Conservation (phyloP, 345 rosid genomes). For the Salix brachista region DNA sequence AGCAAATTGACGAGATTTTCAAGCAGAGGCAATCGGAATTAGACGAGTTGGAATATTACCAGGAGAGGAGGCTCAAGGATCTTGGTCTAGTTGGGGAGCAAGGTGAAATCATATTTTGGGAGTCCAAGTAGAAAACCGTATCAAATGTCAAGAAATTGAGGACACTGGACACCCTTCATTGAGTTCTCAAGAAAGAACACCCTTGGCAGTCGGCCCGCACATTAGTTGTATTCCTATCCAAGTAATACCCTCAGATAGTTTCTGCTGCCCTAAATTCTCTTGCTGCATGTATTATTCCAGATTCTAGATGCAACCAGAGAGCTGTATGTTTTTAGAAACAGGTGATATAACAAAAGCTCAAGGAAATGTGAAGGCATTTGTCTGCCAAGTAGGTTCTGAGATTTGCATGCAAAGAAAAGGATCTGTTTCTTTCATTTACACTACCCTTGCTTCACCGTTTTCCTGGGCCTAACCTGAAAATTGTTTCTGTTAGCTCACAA, state of each 20-base stretch:
- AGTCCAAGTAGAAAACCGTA: slow-evolving; percentile 34
- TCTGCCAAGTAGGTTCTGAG: not conserved
- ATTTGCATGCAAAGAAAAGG: not conserved
- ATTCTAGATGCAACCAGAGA: not conserved
- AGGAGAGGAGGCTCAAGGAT: slow-evolving; percentile 82
- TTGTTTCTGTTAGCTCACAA: not conserved
- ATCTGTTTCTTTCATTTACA: not conserved
- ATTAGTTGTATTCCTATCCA: not conserved
- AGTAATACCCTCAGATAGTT: not conserved
- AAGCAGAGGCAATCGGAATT: slow-evolving; percentile 62
- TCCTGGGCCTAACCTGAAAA: not conserved
- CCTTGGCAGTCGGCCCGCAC: not conserved
- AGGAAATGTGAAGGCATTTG: not conserved
- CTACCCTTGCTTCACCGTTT: not conserved
- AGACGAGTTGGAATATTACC: slow-evolving; percentile 75
- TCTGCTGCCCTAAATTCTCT: not conserved
- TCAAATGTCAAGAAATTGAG: not conserved
- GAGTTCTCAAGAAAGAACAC: not conserved
- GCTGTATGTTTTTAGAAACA: not conserved
- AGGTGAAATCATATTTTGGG: slow-evolving; percentile 99
- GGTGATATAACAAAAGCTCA: not conserved
- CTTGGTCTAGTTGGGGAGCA: slow-evolving; percentile 92
- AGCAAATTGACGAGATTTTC: slow-evolving; percentile 62
- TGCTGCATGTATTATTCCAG: too few relatives aligned
- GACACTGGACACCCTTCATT: not conserved